Percentiles rank a stretch among this genome's conserved stretches.
Evolutionary conservation across 371 early-diverging fungal species (phyloP).

Genomic region (Saksenaea vasiformis): DNA sequence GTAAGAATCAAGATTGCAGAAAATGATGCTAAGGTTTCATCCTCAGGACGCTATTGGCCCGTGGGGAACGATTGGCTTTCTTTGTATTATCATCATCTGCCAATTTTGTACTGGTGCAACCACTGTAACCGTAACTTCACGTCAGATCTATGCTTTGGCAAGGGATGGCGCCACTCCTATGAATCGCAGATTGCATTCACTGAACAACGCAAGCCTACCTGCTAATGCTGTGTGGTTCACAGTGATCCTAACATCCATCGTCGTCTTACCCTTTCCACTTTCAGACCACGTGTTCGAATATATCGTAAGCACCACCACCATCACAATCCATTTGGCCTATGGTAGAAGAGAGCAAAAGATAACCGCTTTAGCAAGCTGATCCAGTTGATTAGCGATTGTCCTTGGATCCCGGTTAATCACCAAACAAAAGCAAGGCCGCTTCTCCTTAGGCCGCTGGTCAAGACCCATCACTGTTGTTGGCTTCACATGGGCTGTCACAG

Average conservation of each 20-base stretch:
- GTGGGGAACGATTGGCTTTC: constrained; percentile 39
- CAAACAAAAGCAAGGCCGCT: constrained; percentile 27
- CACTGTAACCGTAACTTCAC: constrained; percentile 54
- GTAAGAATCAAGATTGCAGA: constrained; percentile 14
- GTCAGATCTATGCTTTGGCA: constrained; percentile 71
- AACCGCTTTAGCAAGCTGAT: not conserved
- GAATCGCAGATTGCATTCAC: constrained; percentile 24
- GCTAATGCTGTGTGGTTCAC: constrained; percentile 49
- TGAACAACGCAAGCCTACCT: constrained; percentile 38
- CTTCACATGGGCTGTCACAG: constrained; percentile 35
- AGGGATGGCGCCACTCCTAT: constrained; percentile 61
- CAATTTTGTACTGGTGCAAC: constrained; percentile 62
- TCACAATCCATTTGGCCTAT: constrained; percentile 72
- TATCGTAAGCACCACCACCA: constrained; percentile 68
- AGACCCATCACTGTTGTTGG: constrained; percentile 24
- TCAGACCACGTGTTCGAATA: constrained; percentile 53
- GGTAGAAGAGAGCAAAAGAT: constrained; percentile 28
- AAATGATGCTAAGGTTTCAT: not conserved
- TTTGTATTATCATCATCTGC: constrained; percentile 52
- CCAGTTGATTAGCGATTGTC: constrained; percentile 28
- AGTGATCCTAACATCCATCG: constrained; percentile 25
- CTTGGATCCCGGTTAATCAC: constrained; percentile 30
- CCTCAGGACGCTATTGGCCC: constrained; percentile 57
- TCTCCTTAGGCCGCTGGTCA: constrained; percentile 34
- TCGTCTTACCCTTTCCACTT: constrained; percentile 45